Percentiles rank a stretch among this genome's conserved stretches.
Conservation (phyloP, 345 rosid genomes). For the Sisymbrium irio region DNA sequence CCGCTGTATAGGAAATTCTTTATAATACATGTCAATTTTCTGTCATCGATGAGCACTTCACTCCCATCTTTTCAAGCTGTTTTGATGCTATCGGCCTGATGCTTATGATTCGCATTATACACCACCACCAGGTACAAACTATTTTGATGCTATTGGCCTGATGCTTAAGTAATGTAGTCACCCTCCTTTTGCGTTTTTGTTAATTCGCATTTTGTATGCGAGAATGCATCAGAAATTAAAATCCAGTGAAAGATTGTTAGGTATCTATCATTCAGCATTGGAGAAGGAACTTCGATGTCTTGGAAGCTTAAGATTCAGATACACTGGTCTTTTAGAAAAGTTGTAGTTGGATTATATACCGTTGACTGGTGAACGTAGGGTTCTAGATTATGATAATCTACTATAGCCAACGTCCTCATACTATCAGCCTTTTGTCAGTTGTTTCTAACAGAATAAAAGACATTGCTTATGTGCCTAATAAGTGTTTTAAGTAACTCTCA, state of each 20-base stretch:
- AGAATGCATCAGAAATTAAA: slow-evolving; percentile 3
- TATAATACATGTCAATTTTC: slow-evolving; percentile 81
- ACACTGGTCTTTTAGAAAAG: slow-evolving; percentile 1
- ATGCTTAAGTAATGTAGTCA: neutral
- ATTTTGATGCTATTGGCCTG: neutral
- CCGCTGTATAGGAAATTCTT: slow-evolving; percentile 58
- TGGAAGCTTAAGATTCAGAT: neutral
- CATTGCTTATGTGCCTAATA: neutral
- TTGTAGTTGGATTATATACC: neutral
- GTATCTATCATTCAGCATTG: neutral
- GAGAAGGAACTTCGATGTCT: neutral
- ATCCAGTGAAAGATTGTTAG: slow-evolving; percentile 1
- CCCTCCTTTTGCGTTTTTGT: slow-evolving; percentile 7
- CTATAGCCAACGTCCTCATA: too few species aligned
- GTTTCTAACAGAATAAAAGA: neutral
- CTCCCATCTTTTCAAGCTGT: slow-evolving; percentile 74
- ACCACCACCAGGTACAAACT: slow-evolving; percentile 83
- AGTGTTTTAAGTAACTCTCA: neutral
- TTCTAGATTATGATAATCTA: neutral
- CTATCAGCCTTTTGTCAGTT: neutral
- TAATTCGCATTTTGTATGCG: neutral
- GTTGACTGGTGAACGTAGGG: neutral
- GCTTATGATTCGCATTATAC: slow-evolving; percentile 97
- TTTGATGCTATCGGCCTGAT: slow-evolving; percentile 96
- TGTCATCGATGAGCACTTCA: slow-evolving; percentile 92